These are phyloP conservation scores for Sphenostylis stenocarpa DNA, from an alignment of 306 rosid species.

Conservation along the genomic window DNA sequence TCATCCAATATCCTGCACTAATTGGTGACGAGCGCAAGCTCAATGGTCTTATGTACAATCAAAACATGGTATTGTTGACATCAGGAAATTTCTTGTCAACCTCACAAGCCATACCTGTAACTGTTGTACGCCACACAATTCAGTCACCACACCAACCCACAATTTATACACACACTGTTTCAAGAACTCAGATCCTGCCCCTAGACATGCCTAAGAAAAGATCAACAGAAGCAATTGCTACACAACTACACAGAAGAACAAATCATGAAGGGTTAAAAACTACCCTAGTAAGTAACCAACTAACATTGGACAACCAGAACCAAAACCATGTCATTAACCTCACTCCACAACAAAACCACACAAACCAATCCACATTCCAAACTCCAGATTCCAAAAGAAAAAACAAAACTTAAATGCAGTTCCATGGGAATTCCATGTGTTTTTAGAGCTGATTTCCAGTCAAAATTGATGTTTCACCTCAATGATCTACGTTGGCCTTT, in stretches of 20 bases:
- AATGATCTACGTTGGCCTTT: not conserved
- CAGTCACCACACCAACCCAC: not conserved
- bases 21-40: not conserved
- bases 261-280: slow-evolving; percentile 9
- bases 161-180: slow-evolving; percentile 1
- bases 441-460: not conserved
- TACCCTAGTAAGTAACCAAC: not conserved
- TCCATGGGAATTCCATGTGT: not conserved
- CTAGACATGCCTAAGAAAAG: not conserved
- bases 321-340: slow-evolving; percentile 24
- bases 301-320: slow-evolving; percentile 1
- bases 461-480: not conserved
- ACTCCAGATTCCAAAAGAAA: slow-evolving; percentile 27
- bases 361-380: slow-evolving; percentile 32
- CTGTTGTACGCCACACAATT: not conserved
- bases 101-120: not conserved
- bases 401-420: not conserved
- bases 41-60: not conserved
- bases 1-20: slow-evolving; percentile 6
- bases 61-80: not conserved
- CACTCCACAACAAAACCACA: slow-evolving; percentile 2
- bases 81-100: slow-evolving; percentile 7
- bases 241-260: not conserved
- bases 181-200: slow-evolving; percentile 12
- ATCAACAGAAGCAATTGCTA: slow-evolving; percentile 4